These are phyloP conservation scores for Pluteus cervinus DNA, from an alignment of 768 basidiomycete species.

Conservation along the genomic window DNA sequence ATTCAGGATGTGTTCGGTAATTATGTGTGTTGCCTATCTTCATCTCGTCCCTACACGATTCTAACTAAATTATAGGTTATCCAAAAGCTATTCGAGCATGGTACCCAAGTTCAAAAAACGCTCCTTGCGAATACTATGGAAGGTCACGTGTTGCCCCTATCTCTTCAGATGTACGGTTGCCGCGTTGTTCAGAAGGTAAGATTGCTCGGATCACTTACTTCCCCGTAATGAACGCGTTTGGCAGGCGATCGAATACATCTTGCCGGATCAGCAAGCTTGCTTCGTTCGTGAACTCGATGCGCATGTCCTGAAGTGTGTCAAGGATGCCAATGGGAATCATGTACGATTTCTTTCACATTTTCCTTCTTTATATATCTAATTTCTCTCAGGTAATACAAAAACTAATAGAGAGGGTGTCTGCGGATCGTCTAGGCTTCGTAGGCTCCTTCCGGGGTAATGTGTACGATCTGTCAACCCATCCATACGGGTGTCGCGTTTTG, in stretches of 20 bases:
- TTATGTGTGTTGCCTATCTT: slow-evolving; percentile 53
- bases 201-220: slow-evolving; percentile 3
- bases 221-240: not conserved
- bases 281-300: slow-evolving; percentile 79
- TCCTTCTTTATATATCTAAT: slow-evolving; percentile 3
- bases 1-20: slow-evolving; percentile 95
- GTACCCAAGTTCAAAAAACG: slow-evolving; percentile 68
- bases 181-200: slow-evolving; percentile 88
- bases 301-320: slow-evolving; percentile 79
- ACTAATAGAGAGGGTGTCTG: slow-evolving; percentile 71
- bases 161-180: slow-evolving; percentile 94
- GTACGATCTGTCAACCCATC: slow-evolving; percentile 76
- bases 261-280: slow-evolving; percentile 67
- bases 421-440: slow-evolving; percentile 75
- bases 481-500: slow-evolving; percentile 92
- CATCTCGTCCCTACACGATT: not conserved
- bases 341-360: slow-evolving; percentile 36
- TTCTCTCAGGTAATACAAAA: slow-evolving; percentile 74
- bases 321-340: slow-evolving; percentile 92
- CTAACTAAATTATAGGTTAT: slow-evolving; percentile 60
- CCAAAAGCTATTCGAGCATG: slow-evolving; percentile 90
- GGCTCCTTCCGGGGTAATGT: slow-evolving; percentile 72
- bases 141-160: slow-evolving; percentile 67
- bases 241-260: slow-evolving; percentile 79
- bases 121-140: slow-evolving; percentile 69